Percentiles rank a stretch among this genome's conserved stretches.
Evolutionary conservation across 192 early-diverging fungal genomes (phyloP).

Genomic region (Coemansia sp.): DNA sequence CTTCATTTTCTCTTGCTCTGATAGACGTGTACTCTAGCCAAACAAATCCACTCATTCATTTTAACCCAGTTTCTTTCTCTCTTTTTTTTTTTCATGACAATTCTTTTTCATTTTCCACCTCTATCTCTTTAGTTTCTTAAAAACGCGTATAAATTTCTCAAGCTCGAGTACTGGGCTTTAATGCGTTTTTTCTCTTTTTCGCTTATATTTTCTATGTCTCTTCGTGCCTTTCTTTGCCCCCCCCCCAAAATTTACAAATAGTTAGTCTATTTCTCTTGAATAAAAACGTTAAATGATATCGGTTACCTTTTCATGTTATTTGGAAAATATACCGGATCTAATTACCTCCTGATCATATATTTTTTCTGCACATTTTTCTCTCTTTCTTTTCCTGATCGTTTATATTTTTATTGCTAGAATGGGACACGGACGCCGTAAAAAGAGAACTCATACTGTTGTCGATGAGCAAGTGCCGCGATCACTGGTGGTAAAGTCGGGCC

Average conservation of each 20-base stretch:
- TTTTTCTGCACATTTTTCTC: no score
- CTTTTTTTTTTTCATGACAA: constrained; percentile 3
- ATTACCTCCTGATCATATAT: no score
- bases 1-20: constrained; percentile 27
- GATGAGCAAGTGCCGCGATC: constrained; percentile 71
- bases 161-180: background rate
- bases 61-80: constrained; percentile 5
- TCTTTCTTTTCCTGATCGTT: no score
- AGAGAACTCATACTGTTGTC: constrained; percentile 49
- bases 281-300: background rate
- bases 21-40: constrained; percentile 47
- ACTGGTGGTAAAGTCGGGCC: constrained; percentile 91
- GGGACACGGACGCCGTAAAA: constrained; percentile 31
- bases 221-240: constrained; percentile 4
- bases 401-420: no score
- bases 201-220: constrained; percentile 9
- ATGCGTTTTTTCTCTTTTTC: constrained; percentile 12
- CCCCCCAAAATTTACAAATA: constrained; percentile 6
- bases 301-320: background rate
- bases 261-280: background rate
- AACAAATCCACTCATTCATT: constrained; percentile 9
- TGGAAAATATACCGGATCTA: no score
- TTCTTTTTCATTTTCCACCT: constrained; percentile 5
- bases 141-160: constrained; percentile 5
- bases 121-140: constrained; percentile 7